Conservation (phyloP, 331 rosid species). For the Dryas integrifolia region DNA sequence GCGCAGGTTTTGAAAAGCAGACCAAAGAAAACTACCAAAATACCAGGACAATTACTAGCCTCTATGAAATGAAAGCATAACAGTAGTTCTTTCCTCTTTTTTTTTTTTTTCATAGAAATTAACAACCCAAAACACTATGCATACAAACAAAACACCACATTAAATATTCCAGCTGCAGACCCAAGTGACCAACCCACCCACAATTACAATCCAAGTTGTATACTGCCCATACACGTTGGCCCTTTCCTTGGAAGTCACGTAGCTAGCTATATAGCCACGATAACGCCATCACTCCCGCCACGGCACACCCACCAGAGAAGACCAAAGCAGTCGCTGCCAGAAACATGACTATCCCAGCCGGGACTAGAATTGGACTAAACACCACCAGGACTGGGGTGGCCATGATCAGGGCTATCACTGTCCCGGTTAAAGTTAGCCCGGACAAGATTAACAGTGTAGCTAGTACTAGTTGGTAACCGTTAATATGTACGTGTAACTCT, state of each 20-base stretch:
- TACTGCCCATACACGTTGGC: slow-evolving; percentile 40
- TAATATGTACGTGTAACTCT: too few relatives aligned
- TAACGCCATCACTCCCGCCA: slow-evolving; percentile 48
- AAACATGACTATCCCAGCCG: slow-evolving; percentile 38
- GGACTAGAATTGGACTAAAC: slow-evolving; percentile 67
- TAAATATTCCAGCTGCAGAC: too few relatives aligned
- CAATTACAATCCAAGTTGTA: slow-evolving; percentile 4
- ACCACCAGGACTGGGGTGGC: slow-evolving; percentile 63
- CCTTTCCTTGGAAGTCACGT: slow-evolving; percentile 41
- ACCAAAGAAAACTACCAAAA: too few relatives aligned
- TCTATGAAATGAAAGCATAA: too few relatives aligned
- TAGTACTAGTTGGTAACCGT: too few relatives aligned
- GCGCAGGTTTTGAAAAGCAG: too few relatives aligned
- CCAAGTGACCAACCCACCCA: not conserved
- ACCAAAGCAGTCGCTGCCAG: slow-evolving; percentile 45
- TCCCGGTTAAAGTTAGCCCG: slow-evolving; percentile 54
- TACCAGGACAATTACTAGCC: too few relatives aligned
- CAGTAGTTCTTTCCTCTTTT: too few relatives aligned
- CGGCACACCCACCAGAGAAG: slow-evolving; percentile 52
- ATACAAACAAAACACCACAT: too few relatives aligned
- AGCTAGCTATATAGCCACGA: slow-evolving; percentile 50
- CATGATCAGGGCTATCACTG: slow-evolving; percentile 51
- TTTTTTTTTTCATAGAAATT: too few relatives aligned
- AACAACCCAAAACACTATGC: too few relatives aligned
- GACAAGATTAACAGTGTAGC: slow-evolving; percentile 46